Evolutionary conservation across 2,329 filamentous ascomycete species (phyloP), one percentile per base, ranked within the genome.

Genomic region (Ophiostoma montium): DNA sequence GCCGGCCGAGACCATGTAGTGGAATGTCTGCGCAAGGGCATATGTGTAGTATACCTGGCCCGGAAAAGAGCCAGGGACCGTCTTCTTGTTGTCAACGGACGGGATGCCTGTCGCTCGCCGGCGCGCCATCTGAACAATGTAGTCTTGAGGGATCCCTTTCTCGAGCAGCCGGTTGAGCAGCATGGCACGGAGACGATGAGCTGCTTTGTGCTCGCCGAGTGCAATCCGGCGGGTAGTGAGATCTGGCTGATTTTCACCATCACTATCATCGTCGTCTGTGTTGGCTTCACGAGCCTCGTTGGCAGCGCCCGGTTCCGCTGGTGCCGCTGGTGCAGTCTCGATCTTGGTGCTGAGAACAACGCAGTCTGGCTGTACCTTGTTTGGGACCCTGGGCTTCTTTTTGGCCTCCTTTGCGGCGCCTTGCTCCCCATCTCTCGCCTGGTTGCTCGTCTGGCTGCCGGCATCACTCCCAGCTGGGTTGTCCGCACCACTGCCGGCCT

Each of bases 1-100:
- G 12, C 51, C 51, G 35, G 47, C 47, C 21, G 45, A 46, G 35
- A 52, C 27, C 51, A 52, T 52, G 35, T 52, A 52, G 42, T 50
- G 48, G 35, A 23, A 52, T 10, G 43, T 38, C 19, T 52, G 51
- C 13, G 39, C 31, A 2, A 52, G 15, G 23, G 36, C 36, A 19
- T 41, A 23, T 4, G 36, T 41, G 36, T 23, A 41, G 35, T 21
- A 38, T 18, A 38, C 35, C 8, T 23, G 36, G 10, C 36, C 19
- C 35, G 15, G 35, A 15, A n/a, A n/a, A 35, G 35, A 35, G 15
- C 35, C 35, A 9, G 15, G 16, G 8, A 38, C 6, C 3, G 4
- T 11, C 35, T 23, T 41, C 18, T 41, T 23, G 5, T 12, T 19
- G 19, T 41, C 36, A 2, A 15, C 2, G 3, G 5, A 5, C 18